Percentiles rank a stretch among this genome's conserved stretches.
These are phyloP conservation scores for Hypocrella siamensis DNA, from an alignment of 2,329 filamentous ascomycete species.

Conservation along the genomic window DNA sequence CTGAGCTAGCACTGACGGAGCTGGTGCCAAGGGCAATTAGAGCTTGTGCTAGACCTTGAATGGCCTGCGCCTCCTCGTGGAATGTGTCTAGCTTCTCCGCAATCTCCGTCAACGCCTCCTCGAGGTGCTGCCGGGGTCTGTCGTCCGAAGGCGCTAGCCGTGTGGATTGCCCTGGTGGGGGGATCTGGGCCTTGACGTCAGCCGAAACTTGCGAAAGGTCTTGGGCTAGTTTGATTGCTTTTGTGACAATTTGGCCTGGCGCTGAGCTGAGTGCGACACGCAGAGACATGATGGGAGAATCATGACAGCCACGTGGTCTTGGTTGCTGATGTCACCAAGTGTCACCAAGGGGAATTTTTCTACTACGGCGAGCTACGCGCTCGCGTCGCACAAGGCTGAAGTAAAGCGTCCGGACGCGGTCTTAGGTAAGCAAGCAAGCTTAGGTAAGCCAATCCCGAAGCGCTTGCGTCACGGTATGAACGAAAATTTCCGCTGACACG, in stretches of 20 bases:
- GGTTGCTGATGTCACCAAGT: not conserved
- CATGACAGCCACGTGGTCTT: not conserved
- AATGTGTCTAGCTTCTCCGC: not conserved
- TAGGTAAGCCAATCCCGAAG: not conserved
- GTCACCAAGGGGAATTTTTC: not conserved
- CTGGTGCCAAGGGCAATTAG: not conserved
- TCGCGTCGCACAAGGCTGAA: not conserved
- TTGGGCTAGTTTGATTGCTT: not conserved
- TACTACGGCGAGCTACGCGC: not conserved
- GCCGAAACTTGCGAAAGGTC: not conserved
- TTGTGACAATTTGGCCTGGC: not conserved
- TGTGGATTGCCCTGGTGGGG: not conserved
- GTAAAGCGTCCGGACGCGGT: not conserved
- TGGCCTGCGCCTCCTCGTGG: not conserved
- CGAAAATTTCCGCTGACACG: not conserved
- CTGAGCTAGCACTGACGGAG: not conserved
- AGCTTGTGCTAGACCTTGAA: not conserved
- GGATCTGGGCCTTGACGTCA: not conserved
- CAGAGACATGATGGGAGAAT: not conserved
- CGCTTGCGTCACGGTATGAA: no score
- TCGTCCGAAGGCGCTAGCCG: not conserved
- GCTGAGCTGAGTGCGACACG: not conserved
- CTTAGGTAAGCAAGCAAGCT: constrained; percentile 1
- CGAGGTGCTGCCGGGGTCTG: not conserved
- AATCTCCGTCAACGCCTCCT: constrained; percentile 1